Base-by-base conservation (phyloP, 306 rosid species). In the Inga laurina region DNA sequence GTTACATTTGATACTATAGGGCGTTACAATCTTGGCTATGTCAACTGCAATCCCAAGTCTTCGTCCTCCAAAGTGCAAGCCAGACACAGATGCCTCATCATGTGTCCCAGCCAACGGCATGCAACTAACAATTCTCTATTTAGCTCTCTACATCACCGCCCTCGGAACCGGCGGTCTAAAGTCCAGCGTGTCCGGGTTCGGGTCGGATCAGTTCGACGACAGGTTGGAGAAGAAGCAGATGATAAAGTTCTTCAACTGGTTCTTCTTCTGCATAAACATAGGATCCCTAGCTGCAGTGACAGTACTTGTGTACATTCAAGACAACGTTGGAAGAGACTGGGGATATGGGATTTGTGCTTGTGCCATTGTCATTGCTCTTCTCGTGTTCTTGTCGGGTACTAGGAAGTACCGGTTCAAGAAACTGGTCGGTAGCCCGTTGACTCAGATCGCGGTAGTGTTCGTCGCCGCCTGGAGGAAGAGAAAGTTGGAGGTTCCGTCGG, bases 111-210 rank as follows among this genome's bases (percentile, higher is more conserved):
- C 99, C 2, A 82, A 76, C 83, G 82, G 69, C 43, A 88, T 19
- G 80, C 97, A 96, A 72, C 82, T 90, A 66, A 45, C 18, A 27
- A 82, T 91, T 13, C 91, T 96, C 39, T 86, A 92, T 83, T 8
- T 82, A 54, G 96, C 96, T 6, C 91, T 95, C 7, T 95, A 93
- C 64, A 71, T 89, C 22, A 93, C 93, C 0, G 96, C 98, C 12
- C 92, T 93, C 0, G 98, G 98, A 13, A 93, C 98, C 0, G 98
- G 99, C 0, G 98, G 99, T 9, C 79, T 95, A 10, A 95, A 95
- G 82, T 72, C 99, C 0, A 91, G 97, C 10, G 97, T 93, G 7
- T 91, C 99, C 0, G 98, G 97, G 4, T 93, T 95, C 3, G 99
- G 98, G 3, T 91, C 98, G 1, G 98, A 93, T 65, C 99, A 95